Base-by-base conservation (phyloP, 768 basidiomycete species). In the Mycena epipterygia region DNA sequence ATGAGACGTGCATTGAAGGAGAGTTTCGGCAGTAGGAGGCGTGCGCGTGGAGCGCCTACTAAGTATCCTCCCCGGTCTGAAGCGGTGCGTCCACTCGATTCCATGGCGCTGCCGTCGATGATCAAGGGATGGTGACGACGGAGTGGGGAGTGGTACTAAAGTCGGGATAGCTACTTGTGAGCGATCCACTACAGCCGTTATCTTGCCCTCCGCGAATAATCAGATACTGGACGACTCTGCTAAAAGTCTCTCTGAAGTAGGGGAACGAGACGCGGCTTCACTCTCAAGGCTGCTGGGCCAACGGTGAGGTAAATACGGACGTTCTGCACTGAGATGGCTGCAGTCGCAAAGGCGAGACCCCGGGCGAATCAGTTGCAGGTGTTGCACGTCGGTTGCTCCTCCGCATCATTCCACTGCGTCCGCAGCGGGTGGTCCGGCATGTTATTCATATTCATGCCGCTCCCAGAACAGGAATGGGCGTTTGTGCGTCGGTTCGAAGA, bases 61-160 rank as follows among this genome's bases (percentile, higher is more conserved):
- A n/a, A n/a, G n/a, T n/a, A n/a, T n/a, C 81, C 84, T 32, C 83
- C 84, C 88, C 87, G 89, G 75, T 86, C 89, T 51, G 84, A 79
- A 21, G 84, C 81, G 41, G 84, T 86, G 27, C 80, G 79, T 37
- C 82, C 85, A 61, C 87, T 85, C 62, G 86, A 84, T 49, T 88
- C 90, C 21, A 90, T 90, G 75, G 86, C n/a, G n/a, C n/a, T 84
- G 27, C 88, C 87, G 17, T 85, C 85, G 14, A 91, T 77, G 9
- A 90, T 91, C 87, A 85, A 48, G 93, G 85, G 21, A 88, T 87
- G 6, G 92, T 92, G 23, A 93, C 85, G 72, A 93, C 91, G 64
- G 92, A 93, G 67, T 85, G 85, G 3, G 88, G 85, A 16, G 92
- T 92, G 0, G 91, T 91, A 77, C 92, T 93, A 75, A 93, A 85